Base-by-base conservation (phyloP, 2,329 filamentous ascomycete genomes). In the Trichoderma asperellum region DNA sequence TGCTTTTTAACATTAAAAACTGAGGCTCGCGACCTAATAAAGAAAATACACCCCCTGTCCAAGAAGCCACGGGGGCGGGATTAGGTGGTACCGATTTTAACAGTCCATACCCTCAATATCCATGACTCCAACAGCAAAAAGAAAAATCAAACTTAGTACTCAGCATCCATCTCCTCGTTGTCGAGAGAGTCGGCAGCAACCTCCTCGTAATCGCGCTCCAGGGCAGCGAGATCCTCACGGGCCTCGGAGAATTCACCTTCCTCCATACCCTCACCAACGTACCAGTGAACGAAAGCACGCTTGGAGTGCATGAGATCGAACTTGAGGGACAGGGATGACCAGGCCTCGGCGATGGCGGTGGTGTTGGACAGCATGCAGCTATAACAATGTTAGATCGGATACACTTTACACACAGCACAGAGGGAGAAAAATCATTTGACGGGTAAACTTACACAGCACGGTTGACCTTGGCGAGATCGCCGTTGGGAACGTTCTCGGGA, bases 281-380 rank as follows among this genome's bases (percentile, higher is more conserved):
- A 99, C 96, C 96, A 99, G 86, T 99, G 96, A 74, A 99, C 96
- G 85, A 99, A 99, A 72, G 96, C 96, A 87, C 96, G 96, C 92
- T 99, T 99, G 83, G 93, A 96, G 91, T 98, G 97, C 96, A 99
- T 99, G 82, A 99, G 93, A 80, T 99, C 96, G 87, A 99, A 99
- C 87, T 99, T 99, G 89, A 91, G 89, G 72, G 94, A 96, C 74
- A 99, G 89, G 75, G 94, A 94, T 73, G 92, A 94, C 96, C 96
- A 99, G 73, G 96, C 96, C 86, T 98, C 95, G 79, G 95, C 92
- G 78, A 99, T 99, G 79, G 96, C 95, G 65, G 96, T 99, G 77
- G 96, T 99, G 89, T 99, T 96, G 85, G 92, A 95, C 73, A 99
- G 87, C 96, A 99, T 98, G 91, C 95, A 97, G 74, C 91, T 93